Percentiles rank a stretch among this genome's conserved stretches.
Evolutionary conservation across 345 rosid genomes (phyloP).

Genomic region (Eucalyptus sp.): DNA sequence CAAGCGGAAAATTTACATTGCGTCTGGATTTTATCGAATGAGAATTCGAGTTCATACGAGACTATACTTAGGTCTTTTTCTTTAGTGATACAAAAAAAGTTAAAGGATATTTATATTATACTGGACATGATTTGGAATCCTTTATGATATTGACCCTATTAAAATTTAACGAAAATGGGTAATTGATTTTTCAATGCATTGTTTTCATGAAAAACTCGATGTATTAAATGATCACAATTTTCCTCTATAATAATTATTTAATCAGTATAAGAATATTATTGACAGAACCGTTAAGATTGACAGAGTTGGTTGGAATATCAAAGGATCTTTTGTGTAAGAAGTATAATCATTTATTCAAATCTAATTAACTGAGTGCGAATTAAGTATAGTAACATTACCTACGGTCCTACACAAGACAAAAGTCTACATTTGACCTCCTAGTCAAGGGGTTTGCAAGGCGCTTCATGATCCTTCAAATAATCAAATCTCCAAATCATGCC

Average conservation of each 20-base stretch:
- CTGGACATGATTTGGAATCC: rapidly evolving
- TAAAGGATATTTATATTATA: no score
- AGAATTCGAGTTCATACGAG: rapidly evolving
- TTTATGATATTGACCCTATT: rapidly evolving
- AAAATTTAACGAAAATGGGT: no score
- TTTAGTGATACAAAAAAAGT: no score
- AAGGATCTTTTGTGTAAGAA: background rate
- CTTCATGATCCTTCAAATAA: background rate
- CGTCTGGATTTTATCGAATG: background rate
- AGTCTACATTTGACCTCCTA: background rate
- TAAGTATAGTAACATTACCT: no score
- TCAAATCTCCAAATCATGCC: background rate
- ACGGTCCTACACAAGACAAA: rapidly evolving
- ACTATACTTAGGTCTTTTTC: background rate
- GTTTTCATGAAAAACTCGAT: no score
- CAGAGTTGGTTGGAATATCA: no score
- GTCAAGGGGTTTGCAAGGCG: rapidly evolving
- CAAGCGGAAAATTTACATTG: background rate
- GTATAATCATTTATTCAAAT: background rate
- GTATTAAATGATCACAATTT: background rate
- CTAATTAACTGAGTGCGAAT: rapidly evolving
- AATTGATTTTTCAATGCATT: background rate
- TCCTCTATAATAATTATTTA: no score
- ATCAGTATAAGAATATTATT: no score
- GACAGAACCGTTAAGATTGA: rapidly evolving